Evolutionary conservation across 2,329 filamentous ascomycete species (phyloP).

Genomic region (Coniochaeta sp.): DNA sequence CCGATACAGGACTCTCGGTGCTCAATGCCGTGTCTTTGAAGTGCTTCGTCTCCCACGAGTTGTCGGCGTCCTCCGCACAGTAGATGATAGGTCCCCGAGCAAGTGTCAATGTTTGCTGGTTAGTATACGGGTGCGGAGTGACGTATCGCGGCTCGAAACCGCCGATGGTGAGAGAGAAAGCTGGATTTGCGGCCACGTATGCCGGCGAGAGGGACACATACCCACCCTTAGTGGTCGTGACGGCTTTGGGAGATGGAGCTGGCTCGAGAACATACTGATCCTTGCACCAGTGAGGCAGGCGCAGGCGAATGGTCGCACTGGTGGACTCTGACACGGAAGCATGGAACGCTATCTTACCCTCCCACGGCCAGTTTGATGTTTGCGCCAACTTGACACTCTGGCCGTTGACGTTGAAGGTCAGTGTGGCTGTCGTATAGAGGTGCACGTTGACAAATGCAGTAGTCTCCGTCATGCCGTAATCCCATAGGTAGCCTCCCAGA

Average conservation of each 20-base stretch:
- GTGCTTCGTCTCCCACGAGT: constrained; percentile 47
- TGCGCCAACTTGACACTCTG: constrained; percentile 35
- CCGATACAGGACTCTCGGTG: constrained; percentile 10
- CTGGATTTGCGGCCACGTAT: constrained; percentile 30
- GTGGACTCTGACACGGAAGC: constrained; percentile 24
- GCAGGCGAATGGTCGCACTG: constrained; percentile 35
- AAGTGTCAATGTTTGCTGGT: constrained; percentile 45
- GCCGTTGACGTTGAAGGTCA: constrained; percentile 29
- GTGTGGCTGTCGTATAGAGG: constrained; percentile 43
- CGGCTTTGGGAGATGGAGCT: constrained; percentile 17
- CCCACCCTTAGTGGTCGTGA: constrained; percentile 37
- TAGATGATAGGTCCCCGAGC: constrained; percentile 45
- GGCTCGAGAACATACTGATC: constrained; percentile 26
- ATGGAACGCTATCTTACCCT: constrained; percentile 40
- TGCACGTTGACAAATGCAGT: constrained; percentile 42
- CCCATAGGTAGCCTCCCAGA: constrained; percentile 51
- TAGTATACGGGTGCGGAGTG: constrained; percentile 47
- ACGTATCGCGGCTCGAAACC: constrained; percentile 41
- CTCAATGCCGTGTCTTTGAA: constrained; percentile 37
- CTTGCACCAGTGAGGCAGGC: constrained; percentile 47
- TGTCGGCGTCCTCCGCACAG: constrained; percentile 53
- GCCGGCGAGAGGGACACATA: constrained; percentile 12
- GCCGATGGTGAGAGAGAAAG: constrained; percentile 36
- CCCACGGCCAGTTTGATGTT: constrained; percentile 50
- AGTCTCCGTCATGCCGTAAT: constrained; percentile 22